Evolutionary conservation across 2,329 filamentous ascomycete species (phyloP), one percentile per base, ranked within the genome.

Genomic region (Stemphylium vesicarium): DNA sequence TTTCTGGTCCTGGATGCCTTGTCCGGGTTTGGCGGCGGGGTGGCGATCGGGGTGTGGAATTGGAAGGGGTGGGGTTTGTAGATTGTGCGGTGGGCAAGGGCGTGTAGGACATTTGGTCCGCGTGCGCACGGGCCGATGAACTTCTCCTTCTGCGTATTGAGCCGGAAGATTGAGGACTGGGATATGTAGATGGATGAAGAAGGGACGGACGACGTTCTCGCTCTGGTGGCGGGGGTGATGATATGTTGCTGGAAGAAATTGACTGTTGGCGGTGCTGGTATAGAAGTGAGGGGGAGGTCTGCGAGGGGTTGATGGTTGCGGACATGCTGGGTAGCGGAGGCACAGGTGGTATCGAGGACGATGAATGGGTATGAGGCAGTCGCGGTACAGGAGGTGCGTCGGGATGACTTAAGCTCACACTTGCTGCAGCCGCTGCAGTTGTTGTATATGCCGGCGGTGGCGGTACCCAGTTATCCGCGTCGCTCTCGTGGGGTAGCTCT

Each of bases 391-490:
- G 71, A 13, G 72, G 69, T 22, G 67, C 64, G 26, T 65, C 53
- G 1, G 72, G 72, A 57, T 74, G 70, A 38, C 70, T 76, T 13
- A 76, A 53, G 54, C 73, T 76, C 35, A 75, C 69, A 38, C 72
- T 75, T n/a, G 67, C 61, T 12, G 72, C 60, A 39, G 69, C 74
- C 38, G 78, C 71, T n/a, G 77, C 75, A 0, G 89, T 86, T 50
- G 85, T 84, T 36, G 87, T 85, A 65, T 96, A 96, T 1, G 90
- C 90, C 3, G 91, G 91, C 8, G 91, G 91, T 4, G 91, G 91
- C 4, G 91, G 90, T 4, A 92, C 89, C 91, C 91, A 96, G 65
- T 93, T 91, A 66, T 95, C 91, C 4, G 91, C 90, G 71, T 95
- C 91, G 60, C 90, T 94, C 74, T 95, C 91, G 72, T 95, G 90